phyloP scores from a whole-genome alignment of 2,329 filamentous ascomycete species.

The Fusarium veterinarium region DNA sequence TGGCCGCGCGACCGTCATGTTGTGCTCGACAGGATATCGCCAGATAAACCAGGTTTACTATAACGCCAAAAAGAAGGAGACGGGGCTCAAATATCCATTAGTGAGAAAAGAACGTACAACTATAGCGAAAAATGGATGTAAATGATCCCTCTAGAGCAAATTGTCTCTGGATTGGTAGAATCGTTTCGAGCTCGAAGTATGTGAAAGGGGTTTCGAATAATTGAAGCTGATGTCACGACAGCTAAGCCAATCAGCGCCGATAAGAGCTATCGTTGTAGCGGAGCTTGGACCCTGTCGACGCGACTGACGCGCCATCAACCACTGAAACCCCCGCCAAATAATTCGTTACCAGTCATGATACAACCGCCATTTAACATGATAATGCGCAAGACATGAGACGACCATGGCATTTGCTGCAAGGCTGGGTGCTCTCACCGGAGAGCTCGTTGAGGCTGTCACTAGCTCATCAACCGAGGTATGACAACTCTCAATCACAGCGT shows the following conservation, averaged over 20 bases:
- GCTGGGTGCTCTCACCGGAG: slow-evolving; percentile 73
- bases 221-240: slow-evolving; percentile 39
- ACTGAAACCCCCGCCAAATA: slow-evolving; percentile 31
- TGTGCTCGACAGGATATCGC: slow-evolving; percentile 7
- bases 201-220: slow-evolving; percentile 38
- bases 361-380: slow-evolving; percentile 18
- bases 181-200: slow-evolving; percentile 1
- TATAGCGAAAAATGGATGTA: background rate
- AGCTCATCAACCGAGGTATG: slow-evolving; percentile 64
- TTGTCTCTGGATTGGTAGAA: slow-evolving; percentile 4
- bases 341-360: slow-evolving; percentile 30
- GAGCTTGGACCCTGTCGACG: slow-evolving; percentile 35
- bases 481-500: background rate
- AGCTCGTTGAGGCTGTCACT: slow-evolving; percentile 75
- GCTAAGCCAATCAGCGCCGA: slow-evolving; percentile 34
- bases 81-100: slow-evolving; percentile 37
- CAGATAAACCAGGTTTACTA: slow-evolving; percentile 8
- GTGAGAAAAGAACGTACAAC: background rate
- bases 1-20: slow-evolving; percentile 87
- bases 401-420: slow-evolving; percentile 77
- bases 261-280: slow-evolving; percentile 12
- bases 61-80: slow-evolving; percentile 20
- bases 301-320: slow-evolving; percentile 41
- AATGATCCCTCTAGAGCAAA: background rate
- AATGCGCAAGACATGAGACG: slow-evolving; percentile 26